phyloP scores from a whole-genome alignment of 2,329 filamentous ascomycete genomes.

The Apiospora rasikravindrae region DNA sequence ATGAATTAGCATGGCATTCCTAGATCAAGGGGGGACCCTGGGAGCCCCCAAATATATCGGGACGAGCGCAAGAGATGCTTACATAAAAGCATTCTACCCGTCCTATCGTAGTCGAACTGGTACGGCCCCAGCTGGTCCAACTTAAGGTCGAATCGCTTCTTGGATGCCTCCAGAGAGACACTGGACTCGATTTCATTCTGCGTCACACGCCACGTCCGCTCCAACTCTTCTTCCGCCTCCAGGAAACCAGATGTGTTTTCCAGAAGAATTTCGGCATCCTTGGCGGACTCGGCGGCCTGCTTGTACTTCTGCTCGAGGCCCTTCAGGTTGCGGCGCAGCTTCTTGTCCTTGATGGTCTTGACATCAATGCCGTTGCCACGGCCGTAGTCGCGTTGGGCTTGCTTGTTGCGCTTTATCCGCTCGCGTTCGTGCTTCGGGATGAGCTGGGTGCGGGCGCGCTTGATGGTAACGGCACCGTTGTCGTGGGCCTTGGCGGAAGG shows the following conservation, averaged over 20 bases:
- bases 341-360: conserved; percentile 83
- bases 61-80: background rate
- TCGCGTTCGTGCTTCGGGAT: conserved; percentile 56
- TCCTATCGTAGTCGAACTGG: conserved; percentile 84
- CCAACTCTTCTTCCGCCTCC: conserved; percentile 85
- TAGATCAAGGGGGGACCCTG: background rate
- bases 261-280: conserved; percentile 92
- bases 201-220: conserved; percentile 89
- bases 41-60: background rate
- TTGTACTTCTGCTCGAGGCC: conserved; percentile 83
- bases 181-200: conserved; percentile 82
- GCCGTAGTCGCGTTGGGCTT: conserved; percentile 80
- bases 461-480: conserved; percentile 60
- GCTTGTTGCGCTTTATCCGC: conserved; percentile 57
- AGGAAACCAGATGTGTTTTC: conserved; percentile 87
- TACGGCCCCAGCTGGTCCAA: conserved; percentile 86
- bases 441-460: conserved; percentile 57
- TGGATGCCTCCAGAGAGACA: conserved; percentile 82
- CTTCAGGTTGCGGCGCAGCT: conserved; percentile 80
- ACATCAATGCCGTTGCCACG: conserved; percentile 78
- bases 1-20: background rate
- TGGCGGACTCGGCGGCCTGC: conserved; percentile 80
- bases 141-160: conserved; percentile 91
- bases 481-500: conserved; percentile 45
- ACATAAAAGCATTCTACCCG: conserved; percentile 79